Evolutionary conservation across 331 rosid species (phyloP), one percentile per base, ranked within the genome.

Genomic region (Dryas integrifolia): DNA sequence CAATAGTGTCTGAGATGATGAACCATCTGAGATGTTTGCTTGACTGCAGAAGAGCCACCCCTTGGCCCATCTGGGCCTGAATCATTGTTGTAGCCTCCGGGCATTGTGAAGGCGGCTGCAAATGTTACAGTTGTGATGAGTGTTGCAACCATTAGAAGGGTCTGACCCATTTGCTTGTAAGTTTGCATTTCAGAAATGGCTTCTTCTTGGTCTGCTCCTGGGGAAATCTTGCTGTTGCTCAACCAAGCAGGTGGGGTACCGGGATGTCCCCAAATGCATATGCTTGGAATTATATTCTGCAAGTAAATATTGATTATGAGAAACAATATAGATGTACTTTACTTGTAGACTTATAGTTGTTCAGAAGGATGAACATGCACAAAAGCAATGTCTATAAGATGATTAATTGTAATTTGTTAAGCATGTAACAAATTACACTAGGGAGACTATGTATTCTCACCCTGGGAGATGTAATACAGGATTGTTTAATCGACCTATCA

Each of bases 121-220:
- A 67, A 49, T 2, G 44, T 67, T 4, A 67, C 15, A 1, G 58
- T 48, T 48, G 72, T 18, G 7, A 67, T 67, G 3, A 47, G 72
- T 6, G 72, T 47, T 9, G 58, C 58, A 21, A 67, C 72, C 57
- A 67, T 3, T 0, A 47, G 14, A 47, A 67, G 72, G 57, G 44
- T 48, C 57, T 67, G 72, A 3, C 69, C 69, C 50, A 65, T 65
- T 18, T 65, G 8, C 51, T 16, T 45, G 70, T 65, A 45, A 10
- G 55, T 45, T 65, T 65, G 35, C 5, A 26, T 24, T 18, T 9
- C 30, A 24, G 30, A 26, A 26, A 4, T 65, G 35, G 40, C 14
- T 44, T 65, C 41, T 21, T 46, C 26, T 8, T 6, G 9, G 3
- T 13, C 12, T 7, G 16, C 58, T 67, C 13, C 24, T 49, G 5